These are phyloP conservation scores for Colletotrichum shisoi DNA, from an alignment of 2,329 filamentous ascomycete genomes.

Conservation along the genomic window DNA sequence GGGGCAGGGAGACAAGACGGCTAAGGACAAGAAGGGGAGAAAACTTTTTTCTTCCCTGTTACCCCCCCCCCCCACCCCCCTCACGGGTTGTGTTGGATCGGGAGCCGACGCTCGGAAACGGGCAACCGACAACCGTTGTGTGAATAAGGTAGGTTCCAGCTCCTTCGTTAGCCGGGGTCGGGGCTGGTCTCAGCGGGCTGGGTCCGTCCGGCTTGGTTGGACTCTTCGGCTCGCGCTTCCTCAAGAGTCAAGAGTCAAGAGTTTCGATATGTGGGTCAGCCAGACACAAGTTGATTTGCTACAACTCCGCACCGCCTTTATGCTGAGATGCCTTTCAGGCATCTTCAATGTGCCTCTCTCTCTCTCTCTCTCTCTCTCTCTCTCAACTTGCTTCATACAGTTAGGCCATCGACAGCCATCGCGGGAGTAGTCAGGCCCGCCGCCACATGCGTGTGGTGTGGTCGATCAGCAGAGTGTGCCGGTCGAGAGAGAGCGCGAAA, in stretches of 20 bases:
- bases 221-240: background rate
- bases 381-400: background rate
- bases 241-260: background rate
- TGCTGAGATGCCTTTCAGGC: background rate
- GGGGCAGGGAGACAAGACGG: background rate
- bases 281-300: background rate
- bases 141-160: slow-evolving; percentile 25
- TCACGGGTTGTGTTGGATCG: background rate
- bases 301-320: background rate
- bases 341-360: background rate
- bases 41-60: slow-evolving; percentile 21
- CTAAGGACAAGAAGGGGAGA: background rate
- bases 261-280: background rate
- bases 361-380: background rate
- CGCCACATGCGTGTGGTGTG: slow-evolving; percentile 6
- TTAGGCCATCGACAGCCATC: background rate
- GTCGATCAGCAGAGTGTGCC: slow-evolving; percentile 5
- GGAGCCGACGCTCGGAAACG: background rate
- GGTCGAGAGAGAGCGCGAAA: slow-evolving; percentile 1
- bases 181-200: background rate
- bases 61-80: background rate
- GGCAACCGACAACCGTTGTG: slow-evolving; percentile 9
- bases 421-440: background rate
- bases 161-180: slow-evolving; percentile 20
- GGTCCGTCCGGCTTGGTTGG: background rate